Evolutionary conservation across 2,329 filamentous ascomycete species (phyloP).

Genomic region (Fusarium protoensiforme): DNA sequence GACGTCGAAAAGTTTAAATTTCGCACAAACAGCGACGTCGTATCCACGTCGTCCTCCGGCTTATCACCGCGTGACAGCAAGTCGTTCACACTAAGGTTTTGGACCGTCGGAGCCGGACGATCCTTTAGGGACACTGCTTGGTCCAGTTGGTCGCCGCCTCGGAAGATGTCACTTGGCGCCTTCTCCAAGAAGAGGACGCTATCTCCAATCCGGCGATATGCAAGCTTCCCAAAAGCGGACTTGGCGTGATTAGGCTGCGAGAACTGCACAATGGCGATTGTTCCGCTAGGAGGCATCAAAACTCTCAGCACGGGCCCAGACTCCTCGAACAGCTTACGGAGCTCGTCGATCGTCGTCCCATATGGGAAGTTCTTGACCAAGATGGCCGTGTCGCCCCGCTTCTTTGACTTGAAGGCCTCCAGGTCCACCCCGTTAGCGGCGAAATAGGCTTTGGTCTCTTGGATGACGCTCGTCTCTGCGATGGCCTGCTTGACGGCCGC

Average conservation of each 20-base stretch:
- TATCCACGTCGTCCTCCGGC: slow-evolving; percentile 66
- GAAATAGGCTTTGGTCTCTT: slow-evolving; percentile 96
- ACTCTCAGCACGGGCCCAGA: slow-evolving; percentile 84
- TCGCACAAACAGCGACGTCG: slow-evolving; percentile 89
- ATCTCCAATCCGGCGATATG: slow-evolving; percentile 91
- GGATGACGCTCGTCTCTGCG: slow-evolving; percentile 94
- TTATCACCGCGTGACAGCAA: slow-evolving; percentile 69
- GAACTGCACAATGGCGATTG: slow-evolving; percentile 94
- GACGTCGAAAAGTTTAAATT: slow-evolving; percentile 95
- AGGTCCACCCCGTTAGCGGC: slow-evolving; percentile 88
- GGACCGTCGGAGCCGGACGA: slow-evolving; percentile 54
- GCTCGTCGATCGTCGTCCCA: slow-evolving; percentile 81
- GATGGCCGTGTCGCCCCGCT: slow-evolving; percentile 87
- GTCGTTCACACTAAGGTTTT: slow-evolving; percentile 76
- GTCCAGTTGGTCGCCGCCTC: slow-evolving; percentile 42
- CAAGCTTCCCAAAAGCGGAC: slow-evolving; percentile 83
- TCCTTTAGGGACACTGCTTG: slow-evolving; percentile 48
- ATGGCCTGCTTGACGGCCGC: slow-evolving; percentile 96
- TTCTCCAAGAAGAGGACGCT: slow-evolving; percentile 94
- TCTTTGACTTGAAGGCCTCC: slow-evolving; percentile 86
- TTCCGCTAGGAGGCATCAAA: slow-evolving; percentile 91
- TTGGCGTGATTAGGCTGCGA: slow-evolving; percentile 81
- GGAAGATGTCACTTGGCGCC: slow-evolving; percentile 85
- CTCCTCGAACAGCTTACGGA: slow-evolving; percentile 84
- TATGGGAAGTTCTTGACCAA: slow-evolving; percentile 96